These are phyloP conservation scores for Colletotrichum musicola DNA, from an alignment of 2,329 filamentous ascomycete species.

Conservation along the genomic window DNA sequence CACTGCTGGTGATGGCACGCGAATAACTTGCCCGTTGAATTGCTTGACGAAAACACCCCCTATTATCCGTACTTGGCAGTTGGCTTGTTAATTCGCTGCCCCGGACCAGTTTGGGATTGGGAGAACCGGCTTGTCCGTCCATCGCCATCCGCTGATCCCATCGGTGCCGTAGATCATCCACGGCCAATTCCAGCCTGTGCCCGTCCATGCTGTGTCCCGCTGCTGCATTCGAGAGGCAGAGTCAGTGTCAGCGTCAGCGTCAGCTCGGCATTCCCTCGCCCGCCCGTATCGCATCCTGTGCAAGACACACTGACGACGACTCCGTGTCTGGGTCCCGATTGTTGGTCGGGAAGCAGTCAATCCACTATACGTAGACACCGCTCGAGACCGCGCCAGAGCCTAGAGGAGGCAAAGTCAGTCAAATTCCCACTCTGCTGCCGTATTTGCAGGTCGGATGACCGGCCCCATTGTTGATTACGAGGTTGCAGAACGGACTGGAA, in stretches of 20 bases:
- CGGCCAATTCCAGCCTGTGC: conserved; percentile 8
- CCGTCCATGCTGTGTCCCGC: background rate
- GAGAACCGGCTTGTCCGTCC: conserved; percentile 22
- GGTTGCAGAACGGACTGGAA: conserved; percentile 34
- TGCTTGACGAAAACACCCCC: too few species aligned
- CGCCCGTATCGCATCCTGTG: conserved; percentile 11
- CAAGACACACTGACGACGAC: conserved; percentile 32
- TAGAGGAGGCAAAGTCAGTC: conserved; percentile 1
- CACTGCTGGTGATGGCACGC: background rate
- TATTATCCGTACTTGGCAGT: too few species aligned
- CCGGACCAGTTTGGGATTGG: conserved; percentile 19
- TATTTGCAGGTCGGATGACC: conserved; percentile 33
- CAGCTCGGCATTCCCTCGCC: conserved; percentile 26
- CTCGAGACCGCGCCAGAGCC: background rate
- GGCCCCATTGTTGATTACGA: conserved; percentile 37
- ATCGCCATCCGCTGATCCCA: conserved; percentile 28
- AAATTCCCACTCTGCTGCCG: conserved; percentile 24
- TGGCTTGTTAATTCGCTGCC: conserved; percentile 24
- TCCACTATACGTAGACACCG: background rate
- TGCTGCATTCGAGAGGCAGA: conserved; percentile 4
- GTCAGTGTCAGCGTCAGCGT: conserved; percentile 8
- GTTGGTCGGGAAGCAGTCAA: background rate
- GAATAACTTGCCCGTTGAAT: too few species aligned
- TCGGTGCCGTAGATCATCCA: background rate
- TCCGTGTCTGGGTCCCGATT: conserved; percentile 5